Evolutionary conservation across 1,284 basidiomycete genomes (phyloP).

Genomic region (Moesziomyces sp.): DNA sequence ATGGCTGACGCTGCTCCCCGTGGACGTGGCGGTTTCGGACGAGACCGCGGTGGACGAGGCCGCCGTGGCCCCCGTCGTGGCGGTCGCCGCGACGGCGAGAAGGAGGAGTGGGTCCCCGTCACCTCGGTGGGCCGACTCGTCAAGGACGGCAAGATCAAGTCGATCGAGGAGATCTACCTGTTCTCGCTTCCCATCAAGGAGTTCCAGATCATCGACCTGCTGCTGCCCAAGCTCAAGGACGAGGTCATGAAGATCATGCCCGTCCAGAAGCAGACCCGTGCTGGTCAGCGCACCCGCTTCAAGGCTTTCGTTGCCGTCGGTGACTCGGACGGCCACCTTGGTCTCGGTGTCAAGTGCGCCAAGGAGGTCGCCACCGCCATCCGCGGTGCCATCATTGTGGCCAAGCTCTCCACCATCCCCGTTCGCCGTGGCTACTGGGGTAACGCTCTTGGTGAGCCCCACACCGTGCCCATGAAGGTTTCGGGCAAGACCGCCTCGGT

Average conservation of each 20-base stretch:
- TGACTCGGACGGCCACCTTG: conserved; percentile 93
- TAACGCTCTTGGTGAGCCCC: conserved; percentile 82
- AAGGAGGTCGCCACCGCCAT: conserved; percentile 99
- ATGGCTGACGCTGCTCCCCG: conserved; percentile 68
- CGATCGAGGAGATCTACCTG: conserved; percentile 99
- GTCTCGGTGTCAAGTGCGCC: conserved; percentile 99
- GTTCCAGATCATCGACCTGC: conserved; percentile 67
- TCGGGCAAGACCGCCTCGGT: conserved; percentile 98
- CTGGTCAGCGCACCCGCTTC: conserved; percentile 99
- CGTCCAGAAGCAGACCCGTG: conserved; percentile 99
- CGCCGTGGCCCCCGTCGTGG: conserved; percentile 89
- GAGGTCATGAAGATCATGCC: conserved; percentile 99
- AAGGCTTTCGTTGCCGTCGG: conserved; percentile 99
- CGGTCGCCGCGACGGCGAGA: conserved; percentile 97
- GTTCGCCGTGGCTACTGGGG: conserved; percentile 99
- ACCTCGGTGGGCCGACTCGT: conserved; percentile 99
- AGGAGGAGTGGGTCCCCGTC: conserved; percentile 91
- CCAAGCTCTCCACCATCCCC: conserved; percentile 93
- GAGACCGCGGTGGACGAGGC: conserved; percentile 80
- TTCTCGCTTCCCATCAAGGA: conserved; percentile 87
- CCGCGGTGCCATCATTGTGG: conserved; percentile 96
- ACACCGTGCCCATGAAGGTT: conserved; percentile 99
- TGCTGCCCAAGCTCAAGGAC: conserved; percentile 71
- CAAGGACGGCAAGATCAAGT: conserved; percentile 99
- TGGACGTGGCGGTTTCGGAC: conserved; percentile 73